A percentile compares a stretch with the other conserved stretches of the same genome.
Evolutionary conservation across 2,329 filamentous ascomycete species (phyloP).

Genomic region (Bertia moriformis): DNA sequence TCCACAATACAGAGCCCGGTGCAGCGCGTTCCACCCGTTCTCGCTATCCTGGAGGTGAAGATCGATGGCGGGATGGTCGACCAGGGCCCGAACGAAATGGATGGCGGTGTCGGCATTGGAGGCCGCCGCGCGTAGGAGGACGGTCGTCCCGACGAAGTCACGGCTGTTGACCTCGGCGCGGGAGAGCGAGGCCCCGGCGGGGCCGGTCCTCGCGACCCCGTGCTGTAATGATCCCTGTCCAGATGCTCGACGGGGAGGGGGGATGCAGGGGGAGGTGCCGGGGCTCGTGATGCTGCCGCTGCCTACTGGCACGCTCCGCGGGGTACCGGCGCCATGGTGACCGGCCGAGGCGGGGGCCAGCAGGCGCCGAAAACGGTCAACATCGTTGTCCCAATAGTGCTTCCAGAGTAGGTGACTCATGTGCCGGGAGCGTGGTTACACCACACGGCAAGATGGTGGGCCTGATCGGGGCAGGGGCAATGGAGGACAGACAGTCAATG

Average conservation of each 20-base stretch:
- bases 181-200: too few relatives aligned
- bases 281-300: conserved; percentile 8
- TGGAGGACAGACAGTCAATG: too few relatives aligned
- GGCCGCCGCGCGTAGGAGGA: conserved; percentile 73
- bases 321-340: conserved; percentile 33
- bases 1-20: conserved; percentile 77
- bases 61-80: conserved; percentile 72
- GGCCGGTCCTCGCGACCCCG: too few relatives aligned
- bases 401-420: conserved; percentile 98
- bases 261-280: neutral
- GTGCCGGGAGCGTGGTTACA: conserved; percentile 38
- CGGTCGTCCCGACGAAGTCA: conserved; percentile 66
- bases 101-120: conserved; percentile 56
- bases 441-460: conserved; percentile 12
- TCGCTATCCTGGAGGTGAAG: conserved; percentile 77
- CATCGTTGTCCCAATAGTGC: conserved; percentile 92
- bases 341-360: conserved; percentile 55
- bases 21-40: conserved; percentile 90
- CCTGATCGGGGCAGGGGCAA: conserved; percentile 30
- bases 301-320: conserved; percentile 42
- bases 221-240: conserved; percentile 16
- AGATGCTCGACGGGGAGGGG: conserved; percentile 28
- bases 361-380: conserved; percentile 82
- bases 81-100: conserved; percentile 62
- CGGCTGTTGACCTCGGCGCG: conserved; percentile 69